These are phyloP conservation scores for Vitis rotundifolia DNA, from an alignment of 164 flowering plant genomes.

Conservation along the genomic window DNA sequence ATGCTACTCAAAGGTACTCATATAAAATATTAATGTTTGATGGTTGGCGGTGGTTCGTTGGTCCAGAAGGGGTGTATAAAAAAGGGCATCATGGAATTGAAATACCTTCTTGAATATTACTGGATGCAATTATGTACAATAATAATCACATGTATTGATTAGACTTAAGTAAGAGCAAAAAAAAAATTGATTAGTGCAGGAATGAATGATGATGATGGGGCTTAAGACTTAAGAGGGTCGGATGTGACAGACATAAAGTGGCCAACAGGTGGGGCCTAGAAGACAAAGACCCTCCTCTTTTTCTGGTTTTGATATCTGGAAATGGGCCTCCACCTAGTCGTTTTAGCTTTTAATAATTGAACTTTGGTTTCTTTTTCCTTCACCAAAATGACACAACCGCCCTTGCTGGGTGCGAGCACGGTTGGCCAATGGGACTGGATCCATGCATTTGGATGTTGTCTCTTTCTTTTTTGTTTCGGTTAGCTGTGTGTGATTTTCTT, in stretches of 20 bases:
- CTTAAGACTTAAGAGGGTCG: background rate
- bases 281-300: background rate
- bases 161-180: too few species aligned
- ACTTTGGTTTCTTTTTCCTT: background rate
- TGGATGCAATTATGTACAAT: too few species aligned
- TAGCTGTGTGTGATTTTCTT: background rate
- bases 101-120: too few species aligned
- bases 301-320: constrained; percentile 9
- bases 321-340: background rate
- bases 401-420: background rate
- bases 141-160: too few species aligned
- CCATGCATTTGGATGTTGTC: constrained; percentile 3
- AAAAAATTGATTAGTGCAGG: background rate
- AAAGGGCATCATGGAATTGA: too few species aligned
- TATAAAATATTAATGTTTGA: too few species aligned
- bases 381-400: background rate
- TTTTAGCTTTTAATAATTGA: background rate
- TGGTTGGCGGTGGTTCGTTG: too few species aligned
- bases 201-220: background rate
- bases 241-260: constrained; percentile 16
- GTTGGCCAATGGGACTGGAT: background rate
- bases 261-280: constrained; percentile 19
- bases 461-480: too few species aligned
- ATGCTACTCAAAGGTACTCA: too few species aligned
- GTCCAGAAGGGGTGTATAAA: too few species aligned